Conservation (phyloP, 2,329 filamentous ascomycete genomes). For the Pestalotiopsis sp. region DNA sequence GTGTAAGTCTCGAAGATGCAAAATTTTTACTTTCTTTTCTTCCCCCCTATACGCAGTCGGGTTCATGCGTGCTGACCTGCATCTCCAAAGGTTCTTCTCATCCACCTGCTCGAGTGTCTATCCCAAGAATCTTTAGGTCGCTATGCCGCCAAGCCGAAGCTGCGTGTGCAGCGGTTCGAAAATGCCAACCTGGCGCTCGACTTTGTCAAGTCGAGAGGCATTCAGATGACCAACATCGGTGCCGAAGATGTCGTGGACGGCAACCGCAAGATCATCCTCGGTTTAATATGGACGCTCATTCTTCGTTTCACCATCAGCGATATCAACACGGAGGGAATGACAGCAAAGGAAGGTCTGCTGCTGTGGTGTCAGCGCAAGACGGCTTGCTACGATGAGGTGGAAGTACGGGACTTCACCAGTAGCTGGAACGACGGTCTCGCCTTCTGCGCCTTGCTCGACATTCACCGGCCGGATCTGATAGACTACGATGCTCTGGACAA, state of each 20-base stretch:
- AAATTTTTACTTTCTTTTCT: not conserved
- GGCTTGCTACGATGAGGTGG: conserved; percentile 95
- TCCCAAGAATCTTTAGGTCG: conserved; percentile 92
- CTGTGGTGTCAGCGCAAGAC: conserved; percentile 99
- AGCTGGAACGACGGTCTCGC: conserved; percentile 98
- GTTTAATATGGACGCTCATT: conserved; percentile 98
- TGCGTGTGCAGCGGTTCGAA: conserved; percentile 95
- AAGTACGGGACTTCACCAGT: conserved; percentile 89
- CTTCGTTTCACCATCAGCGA: conserved; percentile 97
- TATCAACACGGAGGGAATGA: conserved; percentile 97
- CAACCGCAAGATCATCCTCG: conserved; percentile 95
- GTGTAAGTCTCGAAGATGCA: conserved; percentile 61
- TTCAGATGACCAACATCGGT: conserved; percentile 98
- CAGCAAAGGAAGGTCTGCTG: conserved; percentile 91
- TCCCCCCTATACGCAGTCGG: not conserved
- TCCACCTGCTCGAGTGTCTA: conserved; percentile 95
- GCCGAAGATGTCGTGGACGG: conserved; percentile 98
- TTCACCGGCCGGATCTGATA: conserved; percentile 94
- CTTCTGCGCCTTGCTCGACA: conserved; percentile 94
- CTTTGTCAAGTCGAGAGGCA: conserved; percentile 87
- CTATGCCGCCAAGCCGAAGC: conserved; percentile 94
- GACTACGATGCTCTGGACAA: conserved; percentile 96
- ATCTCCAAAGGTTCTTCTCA: conserved; percentile 74
- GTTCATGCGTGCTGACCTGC: conserved; percentile 4
- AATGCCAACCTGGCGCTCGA: conserved; percentile 96